These are phyloP conservation scores for Takashimella koratensis DNA, from an alignment of 1,284 basidiomycete species.

Conservation along the genomic window DNA sequence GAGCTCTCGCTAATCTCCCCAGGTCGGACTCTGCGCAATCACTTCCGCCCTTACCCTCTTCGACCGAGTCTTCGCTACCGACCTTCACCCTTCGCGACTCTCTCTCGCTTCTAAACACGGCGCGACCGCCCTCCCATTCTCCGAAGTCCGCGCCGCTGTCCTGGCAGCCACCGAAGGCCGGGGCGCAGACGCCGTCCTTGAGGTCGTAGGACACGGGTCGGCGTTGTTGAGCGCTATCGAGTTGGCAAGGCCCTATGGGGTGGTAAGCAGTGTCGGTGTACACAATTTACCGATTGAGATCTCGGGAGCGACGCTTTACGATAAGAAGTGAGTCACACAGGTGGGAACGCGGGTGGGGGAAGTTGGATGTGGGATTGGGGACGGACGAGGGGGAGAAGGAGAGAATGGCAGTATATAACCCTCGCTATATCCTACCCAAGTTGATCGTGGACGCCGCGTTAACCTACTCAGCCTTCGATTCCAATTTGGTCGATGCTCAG, in stretches of 20 bases:
- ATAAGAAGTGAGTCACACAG: constrained; percentile 58
- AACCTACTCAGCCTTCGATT: constrained; percentile 17
- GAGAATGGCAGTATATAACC: too few relatives aligned
- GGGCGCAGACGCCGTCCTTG: constrained; percentile 50
- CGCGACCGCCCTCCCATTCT: constrained; percentile 40
- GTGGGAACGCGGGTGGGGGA: too few relatives aligned
- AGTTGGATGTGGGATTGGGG: too few relatives aligned
- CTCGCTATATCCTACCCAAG: too few relatives aligned
- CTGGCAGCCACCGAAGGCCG: constrained; percentile 39
- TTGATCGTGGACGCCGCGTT: too few relatives aligned
- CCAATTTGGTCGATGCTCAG: constrained; percentile 71
- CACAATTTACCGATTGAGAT: constrained; percentile 37
- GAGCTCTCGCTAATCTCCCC: background rate
- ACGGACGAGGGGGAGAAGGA: too few relatives aligned
- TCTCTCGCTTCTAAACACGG: constrained; percentile 41
- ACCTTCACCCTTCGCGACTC: constrained; percentile 26
- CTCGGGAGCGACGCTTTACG: constrained; percentile 59
- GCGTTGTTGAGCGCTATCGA: constrained; percentile 71
- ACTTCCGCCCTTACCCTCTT: constrained; percentile 48
- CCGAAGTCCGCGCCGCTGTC: constrained; percentile 27
- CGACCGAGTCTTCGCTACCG: constrained; percentile 40
- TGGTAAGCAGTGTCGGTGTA: constrained; percentile 73
- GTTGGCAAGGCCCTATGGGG: constrained; percentile 74
- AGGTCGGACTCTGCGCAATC: constrained; percentile 46
- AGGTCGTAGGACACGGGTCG: constrained; percentile 74